Conservation (phyloP, 192 early-diverging fungal genomes). For the Fimicolochytrium jonesii region DNA sequence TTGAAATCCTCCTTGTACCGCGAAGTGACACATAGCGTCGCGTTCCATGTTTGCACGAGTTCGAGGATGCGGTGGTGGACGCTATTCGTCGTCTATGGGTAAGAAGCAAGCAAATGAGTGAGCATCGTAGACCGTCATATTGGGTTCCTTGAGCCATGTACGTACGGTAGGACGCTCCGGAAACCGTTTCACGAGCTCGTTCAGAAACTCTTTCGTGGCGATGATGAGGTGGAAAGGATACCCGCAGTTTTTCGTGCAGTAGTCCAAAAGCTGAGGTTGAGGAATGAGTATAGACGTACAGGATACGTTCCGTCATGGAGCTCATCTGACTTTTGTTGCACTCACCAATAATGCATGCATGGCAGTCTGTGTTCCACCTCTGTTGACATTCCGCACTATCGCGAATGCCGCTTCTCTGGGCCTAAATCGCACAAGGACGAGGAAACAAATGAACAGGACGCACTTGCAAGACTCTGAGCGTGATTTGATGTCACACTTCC, state of each 20-base stretch:
- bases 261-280: slow-evolving; percentile 75
- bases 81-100: too few species aligned
- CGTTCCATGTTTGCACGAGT: slow-evolving; percentile 92
- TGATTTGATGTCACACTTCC: too few species aligned
- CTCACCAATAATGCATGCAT: slow-evolving; percentile 63
- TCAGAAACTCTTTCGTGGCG: slow-evolving; percentile 93
- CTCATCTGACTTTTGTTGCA: too few species aligned
- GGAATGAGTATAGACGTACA: neutral
- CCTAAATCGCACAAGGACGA: slow-evolving; percentile 45
- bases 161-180: slow-evolving; percentile 83
- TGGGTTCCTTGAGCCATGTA: too few species aligned
- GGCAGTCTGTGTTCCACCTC: slow-evolving; percentile 48
- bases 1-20: slow-evolving; percentile 90
- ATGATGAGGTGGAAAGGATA: slow-evolving; percentile 96
- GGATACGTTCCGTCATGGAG: too few species aligned
- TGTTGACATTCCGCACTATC: slow-evolving; percentile 64
- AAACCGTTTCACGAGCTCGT: slow-evolving; percentile 89
- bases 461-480: too few species aligned
- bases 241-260: slow-evolving; percentile 98
- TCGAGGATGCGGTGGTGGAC: slow-evolving; percentile 85
- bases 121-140: too few species aligned
- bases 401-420: slow-evolving; percentile 71
- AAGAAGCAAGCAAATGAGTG: too few species aligned
- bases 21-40: slow-evolving; percentile 78
- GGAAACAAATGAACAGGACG: too few species aligned